Evolutionary conservation across 495 filamentous ascomycete species (phyloP).

Genomic region (Trichoderma reesei): DNA sequence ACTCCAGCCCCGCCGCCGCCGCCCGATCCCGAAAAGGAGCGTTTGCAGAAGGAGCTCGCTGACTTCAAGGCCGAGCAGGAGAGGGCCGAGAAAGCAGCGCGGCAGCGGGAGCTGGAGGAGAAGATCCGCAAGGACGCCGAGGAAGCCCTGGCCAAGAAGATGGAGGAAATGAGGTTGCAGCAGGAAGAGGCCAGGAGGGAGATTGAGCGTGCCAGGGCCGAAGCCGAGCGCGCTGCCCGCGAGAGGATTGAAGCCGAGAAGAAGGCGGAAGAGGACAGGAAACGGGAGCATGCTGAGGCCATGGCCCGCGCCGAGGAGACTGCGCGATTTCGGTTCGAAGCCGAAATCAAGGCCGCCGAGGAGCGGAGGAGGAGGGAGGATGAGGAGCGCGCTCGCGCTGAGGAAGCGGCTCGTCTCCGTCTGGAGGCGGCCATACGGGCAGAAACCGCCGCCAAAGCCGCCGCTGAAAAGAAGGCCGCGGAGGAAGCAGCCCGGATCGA

Average conservation of each 20-base stretch:
- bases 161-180: slow-evolving; percentile 31
- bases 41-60: slow-evolving; percentile 32
- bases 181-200: slow-evolving; percentile 28
- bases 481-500: slow-evolving; percentile 20
- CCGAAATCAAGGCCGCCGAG: slow-evolving; percentile 21
- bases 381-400: slow-evolving; percentile 20
- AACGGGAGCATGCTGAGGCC: slow-evolving; percentile 27
- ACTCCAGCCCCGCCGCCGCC: slow-evolving; percentile 31
- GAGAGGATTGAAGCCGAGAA: slow-evolving; percentile 30
- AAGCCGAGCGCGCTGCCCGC: slow-evolving; percentile 37
- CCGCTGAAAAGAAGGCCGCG: slow-evolving; percentile 25
- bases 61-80: slow-evolving; percentile 25
- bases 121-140: slow-evolving; percentile 36
- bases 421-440: slow-evolving; percentile 13
- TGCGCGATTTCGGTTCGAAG: slow-evolving; percentile 28
- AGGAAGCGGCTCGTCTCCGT: slow-evolving; percentile 21
- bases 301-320: slow-evolving; percentile 29
- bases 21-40: slow-evolving; percentile 27
- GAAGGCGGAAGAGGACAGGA: slow-evolving; percentile 24
- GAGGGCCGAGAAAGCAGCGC: slow-evolving; percentile 27
- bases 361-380: slow-evolving; percentile 25
- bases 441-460: slow-evolving; percentile 19
- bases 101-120: slow-evolving; percentile 34
- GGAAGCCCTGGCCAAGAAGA: slow-evolving; percentile 23
- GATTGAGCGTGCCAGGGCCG: slow-evolving; percentile 31